These are phyloP conservation scores for Viola odorata DNA, from an alignment of 345 rosid genomes.

Conservation along the genomic window DNA sequence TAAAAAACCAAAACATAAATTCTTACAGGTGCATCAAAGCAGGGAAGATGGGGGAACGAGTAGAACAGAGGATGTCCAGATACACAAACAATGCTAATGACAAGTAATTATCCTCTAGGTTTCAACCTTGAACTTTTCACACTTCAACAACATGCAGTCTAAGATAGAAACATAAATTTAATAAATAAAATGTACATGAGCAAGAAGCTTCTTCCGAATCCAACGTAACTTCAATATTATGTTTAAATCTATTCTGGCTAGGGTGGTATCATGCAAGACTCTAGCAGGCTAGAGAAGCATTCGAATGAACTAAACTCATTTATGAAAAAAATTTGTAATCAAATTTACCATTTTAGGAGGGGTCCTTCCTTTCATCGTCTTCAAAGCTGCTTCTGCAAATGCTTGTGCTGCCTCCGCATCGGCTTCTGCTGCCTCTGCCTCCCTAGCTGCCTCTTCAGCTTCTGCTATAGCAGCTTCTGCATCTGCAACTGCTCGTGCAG, in stretches of 20 bases:
- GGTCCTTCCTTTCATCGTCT: constrained; percentile 61
- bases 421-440: constrained; percentile 93
- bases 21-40: not conserved
- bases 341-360: constrained; percentile 24
- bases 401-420: constrained; percentile 93
- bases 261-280: too few species aligned
- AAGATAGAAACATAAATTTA: too few species aligned
- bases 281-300: not conserved
- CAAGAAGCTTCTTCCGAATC: too few species aligned
- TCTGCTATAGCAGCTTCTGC: constrained; percentile 89
- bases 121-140: too few species aligned
- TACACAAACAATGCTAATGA: too few species aligned
- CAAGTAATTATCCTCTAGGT: too few species aligned
- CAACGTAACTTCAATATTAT: too few species aligned
- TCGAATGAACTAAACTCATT: not conserved
- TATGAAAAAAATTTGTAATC: not conserved
- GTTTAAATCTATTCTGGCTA: too few species aligned
- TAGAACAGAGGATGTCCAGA: too few species aligned
- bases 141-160: too few species aligned
- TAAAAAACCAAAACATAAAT: not conserved
- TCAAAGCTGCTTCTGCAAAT: constrained; percentile 77
- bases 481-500: constrained; percentile 86
- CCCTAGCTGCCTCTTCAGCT: constrained; percentile 95
- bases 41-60: not conserved
- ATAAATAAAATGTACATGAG: too few species aligned